Conservation (phyloP, 1,139 yeast genomes). For the Candida labiduridarum region DNA sequence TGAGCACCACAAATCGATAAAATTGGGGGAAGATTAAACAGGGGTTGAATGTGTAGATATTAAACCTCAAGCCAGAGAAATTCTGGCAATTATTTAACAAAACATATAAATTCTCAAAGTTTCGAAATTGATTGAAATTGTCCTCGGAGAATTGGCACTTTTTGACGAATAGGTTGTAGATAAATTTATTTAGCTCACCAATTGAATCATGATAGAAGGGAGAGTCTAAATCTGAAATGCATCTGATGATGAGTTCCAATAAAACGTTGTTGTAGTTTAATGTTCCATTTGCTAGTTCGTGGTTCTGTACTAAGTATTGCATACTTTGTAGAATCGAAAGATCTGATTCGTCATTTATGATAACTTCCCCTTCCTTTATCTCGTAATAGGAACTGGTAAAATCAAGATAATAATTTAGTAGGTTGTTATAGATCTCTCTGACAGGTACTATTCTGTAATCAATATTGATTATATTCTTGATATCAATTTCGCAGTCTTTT, state of each 20-base stretch:
- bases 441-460: slow-evolving; percentile 1
- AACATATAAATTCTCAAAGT: slow-evolving; percentile 26
- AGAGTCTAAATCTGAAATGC: not conserved
- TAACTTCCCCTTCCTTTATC: not conserved
- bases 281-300: not conserved
- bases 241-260: not conserved
- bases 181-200: slow-evolving; percentile 5
- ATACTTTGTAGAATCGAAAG: not conserved
- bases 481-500: not conserved
- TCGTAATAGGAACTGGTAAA: slow-evolving; percentile 6
- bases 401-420: slow-evolving; percentile 14
- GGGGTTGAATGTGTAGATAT: slow-evolving; percentile 26
- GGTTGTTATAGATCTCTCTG: slow-evolving; percentile 5
- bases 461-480: slow-evolving; percentile 2
- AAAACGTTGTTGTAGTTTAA: not conserved
- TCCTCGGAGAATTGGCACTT: slow-evolving; percentile 17
- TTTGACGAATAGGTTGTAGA: slow-evolving; percentile 8
- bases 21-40: slow-evolving; percentile 29
- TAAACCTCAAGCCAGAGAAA: slow-evolving; percentile 15
- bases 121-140: slow-evolving; percentile 16
- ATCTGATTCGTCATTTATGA: not conserved
- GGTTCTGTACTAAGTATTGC: not conserved
- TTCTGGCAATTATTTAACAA: slow-evolving; percentile 15
- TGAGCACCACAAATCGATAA: slow-evolving; percentile 17
- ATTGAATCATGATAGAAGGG: slow-evolving; percentile 1